Evolutionary conservation across 106 monocot species (phyloP).

Genomic region (Allium cepa): DNA sequence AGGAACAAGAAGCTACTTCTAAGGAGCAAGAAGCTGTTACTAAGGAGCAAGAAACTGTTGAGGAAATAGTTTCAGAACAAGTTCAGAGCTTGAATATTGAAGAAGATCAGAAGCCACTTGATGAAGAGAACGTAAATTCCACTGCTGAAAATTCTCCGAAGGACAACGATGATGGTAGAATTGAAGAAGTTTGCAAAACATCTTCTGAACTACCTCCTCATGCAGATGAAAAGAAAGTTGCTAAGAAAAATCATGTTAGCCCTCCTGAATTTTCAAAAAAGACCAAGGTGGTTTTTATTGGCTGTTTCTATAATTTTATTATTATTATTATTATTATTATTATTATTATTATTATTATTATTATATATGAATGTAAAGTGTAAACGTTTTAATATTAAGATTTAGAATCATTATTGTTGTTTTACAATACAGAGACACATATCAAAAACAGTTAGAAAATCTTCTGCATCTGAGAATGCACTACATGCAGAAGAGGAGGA

Average conservation of each 20-base stretch:
- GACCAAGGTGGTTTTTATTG: neutral
- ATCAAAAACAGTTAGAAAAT: constrained; percentile 19
- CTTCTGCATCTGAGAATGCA: constrained; percentile 36
- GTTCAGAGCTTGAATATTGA: neutral
- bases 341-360: no score
- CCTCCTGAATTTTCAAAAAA: neutral
- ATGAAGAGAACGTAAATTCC: neutral
- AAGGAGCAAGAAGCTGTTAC: no score
- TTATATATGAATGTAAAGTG: neutral
- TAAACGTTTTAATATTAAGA: neutral
- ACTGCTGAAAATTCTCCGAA: neutral
- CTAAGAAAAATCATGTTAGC: neutral
- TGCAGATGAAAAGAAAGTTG: neutral
- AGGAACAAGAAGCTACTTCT: no score
- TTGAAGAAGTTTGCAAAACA: neutral
- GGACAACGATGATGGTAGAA: neutral
- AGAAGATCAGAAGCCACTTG: neutral
- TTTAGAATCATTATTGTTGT: neutral
- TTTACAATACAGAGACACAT: constrained; percentile 18
- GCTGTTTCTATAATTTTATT: no score
- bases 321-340: no score
- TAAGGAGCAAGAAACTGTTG: no score
- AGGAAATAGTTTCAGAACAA: no score
- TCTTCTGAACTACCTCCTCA: neutral
- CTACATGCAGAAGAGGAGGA: constrained; percentile 35